Conservation (phyloP, 495 filamentous ascomycete genomes). For the Podospora pseudoanserina region DNA sequence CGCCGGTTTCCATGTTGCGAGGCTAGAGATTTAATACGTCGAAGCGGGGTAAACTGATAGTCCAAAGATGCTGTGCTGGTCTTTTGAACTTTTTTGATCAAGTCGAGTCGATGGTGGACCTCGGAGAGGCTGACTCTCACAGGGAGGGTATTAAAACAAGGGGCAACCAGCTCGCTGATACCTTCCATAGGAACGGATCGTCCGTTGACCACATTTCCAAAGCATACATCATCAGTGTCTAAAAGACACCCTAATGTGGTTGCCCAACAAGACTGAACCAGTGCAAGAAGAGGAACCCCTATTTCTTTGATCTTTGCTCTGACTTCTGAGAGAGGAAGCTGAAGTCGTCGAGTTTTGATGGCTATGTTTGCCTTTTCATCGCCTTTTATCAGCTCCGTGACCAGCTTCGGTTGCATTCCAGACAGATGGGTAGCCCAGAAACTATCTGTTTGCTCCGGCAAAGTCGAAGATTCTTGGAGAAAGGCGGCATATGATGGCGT, state of each 20-base stretch:
- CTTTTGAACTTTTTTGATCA: conserved; percentile 52
- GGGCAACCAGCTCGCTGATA: conserved; percentile 69
- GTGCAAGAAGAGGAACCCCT: conserved; percentile 58
- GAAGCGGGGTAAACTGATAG: conserved; percentile 67
- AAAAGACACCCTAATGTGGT: conserved; percentile 52
- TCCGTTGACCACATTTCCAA: conserved; percentile 75
- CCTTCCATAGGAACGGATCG: conserved; percentile 60
- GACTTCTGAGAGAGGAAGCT: conserved; percentile 42
- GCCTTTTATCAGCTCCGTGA: not conserved
- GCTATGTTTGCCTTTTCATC: not conserved
- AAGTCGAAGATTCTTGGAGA: conserved; percentile 27
- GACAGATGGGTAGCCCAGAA: conserved; percentile 61
- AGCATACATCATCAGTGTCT: conserved; percentile 63
- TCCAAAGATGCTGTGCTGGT: conserved; percentile 55
- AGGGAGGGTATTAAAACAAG: conserved; percentile 87
- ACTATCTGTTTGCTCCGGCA: conserved; percentile 40
- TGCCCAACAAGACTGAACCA: conserved; percentile 69
- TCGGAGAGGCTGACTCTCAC: conserved; percentile 55
- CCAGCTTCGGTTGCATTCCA: conserved; percentile 44
- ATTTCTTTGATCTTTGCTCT: conserved; percentile 45
- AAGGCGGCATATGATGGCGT: conserved; percentile 45
- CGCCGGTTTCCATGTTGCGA: conserved; percentile 26
- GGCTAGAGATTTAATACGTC: conserved; percentile 54
- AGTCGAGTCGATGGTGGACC: conserved; percentile 45
- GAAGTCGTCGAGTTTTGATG: not conserved